Conservation (phyloP, 208 protist genomes). For the Zelonia costaricensis region DNA sequence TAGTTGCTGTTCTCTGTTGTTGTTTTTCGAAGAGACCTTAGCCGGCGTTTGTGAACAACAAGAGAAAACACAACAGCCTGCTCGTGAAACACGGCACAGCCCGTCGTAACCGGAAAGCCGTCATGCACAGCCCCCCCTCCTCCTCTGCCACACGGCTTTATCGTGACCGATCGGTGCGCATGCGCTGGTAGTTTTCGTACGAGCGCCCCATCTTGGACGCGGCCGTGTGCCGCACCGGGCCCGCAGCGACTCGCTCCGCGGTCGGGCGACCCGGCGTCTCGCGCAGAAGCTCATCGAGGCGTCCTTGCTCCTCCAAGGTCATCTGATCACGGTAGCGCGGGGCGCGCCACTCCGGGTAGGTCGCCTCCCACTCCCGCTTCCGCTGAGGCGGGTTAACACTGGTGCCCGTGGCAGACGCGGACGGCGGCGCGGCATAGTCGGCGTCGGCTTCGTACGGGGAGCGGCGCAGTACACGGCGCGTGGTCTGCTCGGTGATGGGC, state of each 20-base stretch:
- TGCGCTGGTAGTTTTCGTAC: conserved; percentile 71
- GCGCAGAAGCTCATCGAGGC: conserved; percentile 37
- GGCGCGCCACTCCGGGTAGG: conserved; percentile 43
- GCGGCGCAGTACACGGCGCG: conserved; percentile 25
- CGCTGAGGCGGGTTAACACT: conserved; percentile 7
- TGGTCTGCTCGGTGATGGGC: conserved; percentile 19
- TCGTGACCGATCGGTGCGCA: conserved; percentile 15
- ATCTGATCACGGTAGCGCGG: conserved; percentile 65
- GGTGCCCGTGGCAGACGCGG: background rate
- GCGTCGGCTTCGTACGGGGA: conserved; percentile 27
- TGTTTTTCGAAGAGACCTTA: too few relatives aligned
- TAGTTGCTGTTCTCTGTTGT: too few relatives aligned
- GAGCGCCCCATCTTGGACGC: conserved; percentile 76
- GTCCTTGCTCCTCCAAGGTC: conserved; percentile 74
- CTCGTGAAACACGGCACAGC: too few relatives aligned
- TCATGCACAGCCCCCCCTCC: too few relatives aligned
- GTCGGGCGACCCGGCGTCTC: background rate
- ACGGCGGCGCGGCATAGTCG: too few relatives aligned
- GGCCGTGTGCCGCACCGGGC: conserved; percentile 6
- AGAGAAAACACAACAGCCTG: too few relatives aligned
- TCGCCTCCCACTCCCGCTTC: conserved; percentile 74
- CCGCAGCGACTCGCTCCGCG: background rate
- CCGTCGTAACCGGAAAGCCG: too few relatives aligned
- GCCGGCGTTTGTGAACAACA: too few relatives aligned
- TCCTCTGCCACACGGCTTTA: background rate